A percentile compares a stretch with the other conserved stretches of the same genome.
phyloP scores from a whole-genome alignment of 2,329 filamentous ascomycete species.

The Ophiocordyceps australis region DNA sequence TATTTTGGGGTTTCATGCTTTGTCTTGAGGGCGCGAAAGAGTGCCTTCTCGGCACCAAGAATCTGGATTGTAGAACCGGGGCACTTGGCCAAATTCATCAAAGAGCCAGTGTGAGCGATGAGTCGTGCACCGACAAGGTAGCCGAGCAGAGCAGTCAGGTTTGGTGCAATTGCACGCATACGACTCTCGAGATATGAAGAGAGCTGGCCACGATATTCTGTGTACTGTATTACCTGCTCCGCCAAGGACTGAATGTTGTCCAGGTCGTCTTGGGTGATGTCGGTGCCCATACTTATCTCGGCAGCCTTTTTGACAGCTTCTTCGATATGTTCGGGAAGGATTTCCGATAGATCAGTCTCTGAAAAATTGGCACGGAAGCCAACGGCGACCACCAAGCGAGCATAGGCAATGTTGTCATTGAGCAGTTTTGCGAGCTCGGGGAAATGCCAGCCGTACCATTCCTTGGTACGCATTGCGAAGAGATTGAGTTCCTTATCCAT shows the following conservation, averaged over 20 bases:
- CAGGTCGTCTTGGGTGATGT: constrained; percentile 83
- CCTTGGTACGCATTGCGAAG: constrained; percentile 97
- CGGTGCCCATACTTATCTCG: constrained; percentile 96
- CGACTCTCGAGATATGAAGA: constrained; percentile 78
- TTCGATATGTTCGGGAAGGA: constrained; percentile 92
- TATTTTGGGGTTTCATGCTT: constrained; percentile 99
- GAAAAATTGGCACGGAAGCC: constrained; percentile 73
- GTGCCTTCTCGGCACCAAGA: constrained; percentile 92
- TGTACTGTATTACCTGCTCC: constrained; percentile 82
- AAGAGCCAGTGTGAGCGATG: constrained; percentile 84
- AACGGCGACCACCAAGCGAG: constrained; percentile 72
- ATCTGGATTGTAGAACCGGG: constrained; percentile 95
- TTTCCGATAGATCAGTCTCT: constrained; percentile 64
- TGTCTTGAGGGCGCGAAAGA: constrained; percentile 96
- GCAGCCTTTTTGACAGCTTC: constrained; percentile 79
- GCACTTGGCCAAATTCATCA: constrained; percentile 88
- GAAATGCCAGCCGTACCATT: constrained; percentile 99
- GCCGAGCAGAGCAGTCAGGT: constrained; percentile 82
- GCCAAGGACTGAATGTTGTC: constrained; percentile 84
- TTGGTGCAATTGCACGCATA: constrained; percentile 94
- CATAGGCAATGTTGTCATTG: constrained; percentile 92
- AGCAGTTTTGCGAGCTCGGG: constrained; percentile 94
- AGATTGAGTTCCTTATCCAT: constrained; percentile 98
- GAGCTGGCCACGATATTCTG: constrained; percentile 76
- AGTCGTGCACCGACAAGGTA: constrained; percentile 87